Evolutionary conservation across 257 asterid genomes (phyloP), one percentile per base, ranked within the genome.

Genomic region (Rehmannia glutinosa): DNA sequence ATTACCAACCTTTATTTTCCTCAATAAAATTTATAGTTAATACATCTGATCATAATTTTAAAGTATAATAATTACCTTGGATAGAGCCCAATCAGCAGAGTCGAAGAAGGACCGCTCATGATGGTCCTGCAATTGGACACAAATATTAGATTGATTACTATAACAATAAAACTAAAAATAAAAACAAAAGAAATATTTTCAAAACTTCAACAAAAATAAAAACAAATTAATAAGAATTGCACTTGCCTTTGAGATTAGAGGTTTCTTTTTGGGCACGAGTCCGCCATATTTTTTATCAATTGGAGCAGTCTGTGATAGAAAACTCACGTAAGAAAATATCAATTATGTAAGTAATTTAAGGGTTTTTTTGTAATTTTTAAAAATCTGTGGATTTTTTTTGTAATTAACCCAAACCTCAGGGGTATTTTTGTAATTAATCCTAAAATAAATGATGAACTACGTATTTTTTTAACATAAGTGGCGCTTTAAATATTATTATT

Each of bases 71-170:
- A 16, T 30, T 78, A 82, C 96, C 89, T 86, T 88, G 75, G 82
- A 72, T 17, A 88, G 73, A 45, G 82, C 96, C 94, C 96, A 86
- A 28, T 88, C 96, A 2, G 94, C 96, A 4, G 96, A 88, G 72
- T 88, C 91, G 51, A 88, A 88, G 66, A 84, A 88, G 41, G 96
- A 88, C 24, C 91, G 77, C 47, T 72, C 76, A n/a, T n/a, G n/a
- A 46, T 77, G 81, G 46, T 88, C 87, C 93, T 88, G 77, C 60
- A 73, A 13, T 51, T 43, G 24, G 2, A 19, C 9, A 28, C 19
- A n/a, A 21, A 38, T 19, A 28, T 32, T 16, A 10, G n/a, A 5
- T 1, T 17, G 19, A 10, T 13, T 41, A 12, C 6, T 28, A 33
- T 16, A 41, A 8, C 3, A 13, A n/a, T 11, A n/a, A n/a, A 5